Evolutionary conservation across 2,329 filamentous ascomycete species (phyloP).

Genomic region (Paracorniculantispora psalliotae): DNA sequence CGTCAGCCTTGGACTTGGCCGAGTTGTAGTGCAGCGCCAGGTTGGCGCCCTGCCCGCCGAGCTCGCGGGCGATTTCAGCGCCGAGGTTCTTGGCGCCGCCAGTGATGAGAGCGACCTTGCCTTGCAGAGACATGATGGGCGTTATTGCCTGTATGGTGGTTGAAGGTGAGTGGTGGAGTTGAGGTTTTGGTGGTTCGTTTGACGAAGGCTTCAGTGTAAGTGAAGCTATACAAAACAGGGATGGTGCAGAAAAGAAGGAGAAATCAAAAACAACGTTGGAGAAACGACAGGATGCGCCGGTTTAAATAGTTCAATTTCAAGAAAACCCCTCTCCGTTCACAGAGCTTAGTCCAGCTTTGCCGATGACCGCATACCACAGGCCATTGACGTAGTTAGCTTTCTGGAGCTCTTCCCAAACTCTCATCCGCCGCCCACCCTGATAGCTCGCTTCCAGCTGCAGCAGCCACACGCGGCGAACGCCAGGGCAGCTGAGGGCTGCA

Average conservation of each 20-base stretch:
- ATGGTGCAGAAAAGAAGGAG: too few species aligned
- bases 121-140: conserved; percentile 29
- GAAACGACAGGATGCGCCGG: neutral
- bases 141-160: neutral
- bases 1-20: conserved; percentile 30
- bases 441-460: too few species aligned
- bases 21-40: conserved; percentile 56
- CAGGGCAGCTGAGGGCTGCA: too few species aligned
- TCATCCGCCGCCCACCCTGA: neutral
- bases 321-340: neutral
- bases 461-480: too few species aligned
- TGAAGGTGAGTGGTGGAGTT: neutral
- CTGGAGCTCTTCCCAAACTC: neutral
- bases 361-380: neutral
- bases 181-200: neutral
- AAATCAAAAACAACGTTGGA: neutral
- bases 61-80: conserved; percentile 51
- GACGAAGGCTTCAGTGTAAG: neutral
- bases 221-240: neutral
- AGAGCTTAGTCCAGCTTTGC: neutral
- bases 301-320: neutral
- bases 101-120: conserved; percentile 46
- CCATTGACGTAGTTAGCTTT: neutral
- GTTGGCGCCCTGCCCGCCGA: conserved; percentile 50
- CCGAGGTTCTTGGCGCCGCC: conserved; percentile 57